Evolutionary conservation across 176 grass and related monocot species (phyloP).

Genomic region (Aegilops bicornis): DNA sequence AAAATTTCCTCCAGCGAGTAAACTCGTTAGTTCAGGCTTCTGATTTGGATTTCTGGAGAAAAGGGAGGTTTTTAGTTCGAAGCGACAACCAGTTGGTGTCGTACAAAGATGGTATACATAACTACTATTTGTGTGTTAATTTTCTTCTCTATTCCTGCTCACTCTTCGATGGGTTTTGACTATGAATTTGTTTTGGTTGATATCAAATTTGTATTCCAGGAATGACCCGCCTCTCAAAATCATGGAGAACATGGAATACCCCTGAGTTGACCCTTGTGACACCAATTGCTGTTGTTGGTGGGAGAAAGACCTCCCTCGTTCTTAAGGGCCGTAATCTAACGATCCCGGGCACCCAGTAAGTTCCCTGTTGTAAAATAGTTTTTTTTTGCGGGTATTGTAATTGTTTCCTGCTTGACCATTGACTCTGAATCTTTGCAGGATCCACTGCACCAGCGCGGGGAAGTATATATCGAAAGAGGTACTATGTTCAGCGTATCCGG

Average conservation of each 20-base stretch:
- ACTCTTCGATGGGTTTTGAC: conserved; percentile 4
- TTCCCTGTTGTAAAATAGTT: conserved; percentile 1
- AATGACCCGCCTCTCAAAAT: conserved; percentile 73
- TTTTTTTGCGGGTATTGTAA: background rate
- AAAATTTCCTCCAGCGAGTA: conserved; percentile 70
- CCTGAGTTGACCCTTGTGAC: conserved; percentile 89
- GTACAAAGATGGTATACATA: conserved; percentile 76
- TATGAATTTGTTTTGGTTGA: conserved; percentile 19
- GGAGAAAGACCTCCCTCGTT: conserved; percentile 64
- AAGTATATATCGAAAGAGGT: conserved; percentile 95
- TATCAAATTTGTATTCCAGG: conserved; percentile 47
- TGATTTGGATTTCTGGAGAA: conserved; percentile 84
- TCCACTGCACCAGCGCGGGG: conserved; percentile 80
- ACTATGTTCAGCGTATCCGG: conserved; percentile 80
- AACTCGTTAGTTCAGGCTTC: conserved; percentile 64
- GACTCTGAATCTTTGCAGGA: conserved; percentile 54
- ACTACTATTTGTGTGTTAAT: background rate
- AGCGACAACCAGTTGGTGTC: conserved; percentile 81
- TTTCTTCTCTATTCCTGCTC: background rate
- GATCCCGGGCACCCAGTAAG: conserved; percentile 94
- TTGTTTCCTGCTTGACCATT: background rate
- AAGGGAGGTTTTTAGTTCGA: conserved; percentile 90
- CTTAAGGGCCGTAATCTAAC: conserved; percentile 94
- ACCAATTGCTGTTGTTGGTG: conserved; percentile 87
- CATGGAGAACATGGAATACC: conserved; percentile 94